A percentile compares a stretch with the other conserved stretches of the same genome.
phyloP scores from a whole-genome alignment of 495 filamentous ascomycete genomes.

The Evansstolkia leycettana region DNA sequence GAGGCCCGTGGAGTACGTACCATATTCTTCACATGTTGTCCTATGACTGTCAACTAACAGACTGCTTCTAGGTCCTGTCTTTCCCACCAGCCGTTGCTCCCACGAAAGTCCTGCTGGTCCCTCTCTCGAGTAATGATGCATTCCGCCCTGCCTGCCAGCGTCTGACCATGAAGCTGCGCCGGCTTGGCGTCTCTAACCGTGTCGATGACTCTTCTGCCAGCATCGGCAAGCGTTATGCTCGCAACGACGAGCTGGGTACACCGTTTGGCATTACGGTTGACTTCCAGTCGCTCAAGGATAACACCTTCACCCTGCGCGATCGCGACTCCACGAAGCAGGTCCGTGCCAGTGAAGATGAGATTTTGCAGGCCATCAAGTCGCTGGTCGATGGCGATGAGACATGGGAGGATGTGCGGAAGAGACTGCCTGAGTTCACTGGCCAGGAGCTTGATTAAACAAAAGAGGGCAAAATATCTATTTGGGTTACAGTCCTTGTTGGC shows the following conservation, averaged over 20 bases:
- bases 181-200: conserved; percentile 46
- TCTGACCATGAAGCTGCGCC: conserved; percentile 41
- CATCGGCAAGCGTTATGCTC: conserved; percentile 57
- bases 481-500: neutral
- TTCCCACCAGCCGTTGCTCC: conserved; percentile 55
- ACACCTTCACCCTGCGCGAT: conserved; percentile 55
- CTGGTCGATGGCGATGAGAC: conserved; percentile 50
- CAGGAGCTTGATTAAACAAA: conserved; percentile 48
- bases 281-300: conserved; percentile 58
- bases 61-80: conserved; percentile 42
- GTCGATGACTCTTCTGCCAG: conserved; percentile 55
- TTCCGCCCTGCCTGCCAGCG: conserved; percentile 44
- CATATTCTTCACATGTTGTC: neutral
- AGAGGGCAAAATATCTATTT: neutral
- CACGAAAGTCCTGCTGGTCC: conserved; percentile 58
- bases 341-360: conserved; percentile 51
- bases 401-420: conserved; percentile 48
- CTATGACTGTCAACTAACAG: conserved; percentile 4
- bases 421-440: conserved; percentile 54
- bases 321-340: conserved; percentile 58
- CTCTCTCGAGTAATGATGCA: conserved; percentile 44
- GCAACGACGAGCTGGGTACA: conserved; percentile 57
- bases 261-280: conserved; percentile 57
- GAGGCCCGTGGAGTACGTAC: conserved; percentile 52
- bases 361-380: conserved; percentile 46